These are phyloP conservation scores for Mycothermus thermophilus DNA, from an alignment of 495 filamentous ascomycete genomes.

Conservation along the genomic window DNA sequence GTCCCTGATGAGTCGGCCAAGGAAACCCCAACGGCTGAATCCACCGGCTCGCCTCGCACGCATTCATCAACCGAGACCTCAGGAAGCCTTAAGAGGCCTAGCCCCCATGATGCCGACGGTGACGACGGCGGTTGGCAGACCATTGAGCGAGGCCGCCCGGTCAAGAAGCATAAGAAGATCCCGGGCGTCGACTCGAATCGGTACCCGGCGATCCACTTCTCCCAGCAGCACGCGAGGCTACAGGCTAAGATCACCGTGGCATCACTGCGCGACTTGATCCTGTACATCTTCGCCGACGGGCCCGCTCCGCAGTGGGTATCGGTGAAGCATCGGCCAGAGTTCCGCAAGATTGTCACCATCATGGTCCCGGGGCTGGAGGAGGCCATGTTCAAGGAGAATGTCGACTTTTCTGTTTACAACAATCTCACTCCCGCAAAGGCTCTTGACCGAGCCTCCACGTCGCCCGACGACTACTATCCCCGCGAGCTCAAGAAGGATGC, in stretches of 20 bases:
- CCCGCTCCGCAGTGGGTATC: slow-evolving; percentile 74
- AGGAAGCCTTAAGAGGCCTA: slow-evolving; percentile 26
- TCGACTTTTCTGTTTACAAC: slow-evolving; percentile 37
- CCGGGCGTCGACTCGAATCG: slow-evolving; percentile 37
- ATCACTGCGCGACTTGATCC: slow-evolving; percentile 63
- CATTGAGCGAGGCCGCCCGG: slow-evolving; percentile 32
- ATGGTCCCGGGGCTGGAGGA: slow-evolving; percentile 88
- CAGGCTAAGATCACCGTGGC: slow-evolving; percentile 60
- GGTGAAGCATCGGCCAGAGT: slow-evolving; percentile 56
- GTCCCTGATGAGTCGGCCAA: background rate
- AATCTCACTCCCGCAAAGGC: slow-evolving; percentile 19
- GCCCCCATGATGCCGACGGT: slow-evolving; percentile 26
- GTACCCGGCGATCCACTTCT: slow-evolving; percentile 62
- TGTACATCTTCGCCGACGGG: slow-evolving; percentile 87
- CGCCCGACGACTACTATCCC: slow-evolving; percentile 61
- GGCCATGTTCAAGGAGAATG: slow-evolving; percentile 68
- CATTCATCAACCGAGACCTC: slow-evolving; percentile 10
- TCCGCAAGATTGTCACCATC: slow-evolving; percentile 76
- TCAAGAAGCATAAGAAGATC: slow-evolving; percentile 47
- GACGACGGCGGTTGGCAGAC: slow-evolving; percentile 36
- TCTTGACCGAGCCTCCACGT: slow-evolving; percentile 23
- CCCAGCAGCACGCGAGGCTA: slow-evolving; percentile 49
- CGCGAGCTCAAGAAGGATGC: slow-evolving; percentile 42
- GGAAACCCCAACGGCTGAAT: background rate
- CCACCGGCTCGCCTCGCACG: slow-evolving; percentile 6